Conservation (phyloP, 192 early-diverging fungal species). For the Coemansia furcata region DNA sequence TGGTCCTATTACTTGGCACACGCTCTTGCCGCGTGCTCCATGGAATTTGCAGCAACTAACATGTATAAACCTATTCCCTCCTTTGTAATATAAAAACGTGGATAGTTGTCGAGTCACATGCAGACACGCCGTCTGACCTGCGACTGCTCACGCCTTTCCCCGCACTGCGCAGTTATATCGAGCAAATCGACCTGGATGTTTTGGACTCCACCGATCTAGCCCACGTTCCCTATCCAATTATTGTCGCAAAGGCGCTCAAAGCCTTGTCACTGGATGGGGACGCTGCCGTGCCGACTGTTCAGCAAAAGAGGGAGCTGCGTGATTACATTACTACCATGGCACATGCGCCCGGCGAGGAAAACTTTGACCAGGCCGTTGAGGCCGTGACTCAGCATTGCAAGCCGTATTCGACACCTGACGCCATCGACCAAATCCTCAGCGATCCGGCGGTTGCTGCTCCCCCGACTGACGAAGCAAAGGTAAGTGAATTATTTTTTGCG, state of each 20-base stretch:
- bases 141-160: slow-evolving; percentile 83
- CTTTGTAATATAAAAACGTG: not conserved
- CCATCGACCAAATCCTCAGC: slow-evolving; percentile 28
- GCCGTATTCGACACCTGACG: slow-evolving; percentile 47
- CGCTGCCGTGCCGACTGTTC: slow-evolving; percentile 51
- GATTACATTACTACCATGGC: slow-evolving; percentile 57
- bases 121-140: slow-evolving; percentile 72
- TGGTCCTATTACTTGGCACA: not conserved
- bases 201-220: slow-evolving; percentile 68
- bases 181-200: slow-evolving; percentile 64
- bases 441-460: slow-evolving; percentile 30
- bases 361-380: slow-evolving; percentile 84
- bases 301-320: slow-evolving; percentile 68
- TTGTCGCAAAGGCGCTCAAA: slow-evolving; percentile 76
- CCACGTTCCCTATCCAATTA: slow-evolving; percentile 83
- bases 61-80: not conserved
- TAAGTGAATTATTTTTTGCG: slow-evolving; percentile 10
- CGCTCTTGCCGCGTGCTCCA: not conserved
- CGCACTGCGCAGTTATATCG: slow-evolving; percentile 60
- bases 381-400: slow-evolving; percentile 61
- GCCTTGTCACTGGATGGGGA: slow-evolving; percentile 63
- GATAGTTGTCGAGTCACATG: slow-evolving; percentile 89
- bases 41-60: not conserved
- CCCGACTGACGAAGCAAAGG: slow-evolving; percentile 20
- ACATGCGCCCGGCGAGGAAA: slow-evolving; percentile 72